phyloP scores from a whole-genome alignment of 495 filamentous ascomycete species.

The Trichoderma asperelloides region DNA sequence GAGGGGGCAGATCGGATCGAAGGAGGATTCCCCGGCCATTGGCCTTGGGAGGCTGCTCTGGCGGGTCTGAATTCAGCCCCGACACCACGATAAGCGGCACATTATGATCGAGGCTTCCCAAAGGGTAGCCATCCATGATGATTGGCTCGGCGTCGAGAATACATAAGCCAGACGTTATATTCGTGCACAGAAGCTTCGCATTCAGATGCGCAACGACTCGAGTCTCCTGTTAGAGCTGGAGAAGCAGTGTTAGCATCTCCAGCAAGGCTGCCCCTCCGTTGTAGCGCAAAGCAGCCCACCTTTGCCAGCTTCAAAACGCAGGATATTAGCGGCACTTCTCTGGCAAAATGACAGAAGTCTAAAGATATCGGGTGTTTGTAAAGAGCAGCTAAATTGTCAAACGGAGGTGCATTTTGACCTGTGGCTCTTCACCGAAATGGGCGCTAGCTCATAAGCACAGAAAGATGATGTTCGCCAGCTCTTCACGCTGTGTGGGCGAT shows the following conservation, averaged over 20 bases:
- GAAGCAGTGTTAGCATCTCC: not conserved
- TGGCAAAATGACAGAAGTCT: not conserved
- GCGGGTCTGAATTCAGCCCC: conserved; percentile 39
- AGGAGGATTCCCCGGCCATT: conserved; percentile 45
- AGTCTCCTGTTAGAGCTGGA: not conserved
- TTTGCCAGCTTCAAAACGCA: not conserved
- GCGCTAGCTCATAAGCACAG: not conserved
- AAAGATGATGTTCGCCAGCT: not conserved
- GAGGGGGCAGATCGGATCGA: conserved; percentile 52
- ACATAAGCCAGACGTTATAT: not conserved
- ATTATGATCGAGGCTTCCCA: conserved; percentile 67
- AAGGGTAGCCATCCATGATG: conserved; percentile 72
- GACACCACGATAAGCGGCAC: conserved; percentile 69
- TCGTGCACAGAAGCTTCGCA: not conserved
- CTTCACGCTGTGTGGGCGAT: not conserved
- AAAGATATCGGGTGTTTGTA: not conserved
- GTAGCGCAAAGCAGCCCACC: not conserved
- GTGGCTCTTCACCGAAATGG: not conserved
- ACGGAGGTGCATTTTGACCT: not conserved
- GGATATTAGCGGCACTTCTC: not conserved
- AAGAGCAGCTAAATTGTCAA: not conserved
- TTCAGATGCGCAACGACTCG: not conserved
- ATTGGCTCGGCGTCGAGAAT: not conserved
- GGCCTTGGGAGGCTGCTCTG: conserved; percentile 29
- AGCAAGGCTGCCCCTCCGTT: conserved; percentile 1